A percentile compares a stretch with the other conserved stretches of the same genome.
Conservation (phyloP, 2,329 filamentous ascomycete species). For the Claviceps africana region DNA sequence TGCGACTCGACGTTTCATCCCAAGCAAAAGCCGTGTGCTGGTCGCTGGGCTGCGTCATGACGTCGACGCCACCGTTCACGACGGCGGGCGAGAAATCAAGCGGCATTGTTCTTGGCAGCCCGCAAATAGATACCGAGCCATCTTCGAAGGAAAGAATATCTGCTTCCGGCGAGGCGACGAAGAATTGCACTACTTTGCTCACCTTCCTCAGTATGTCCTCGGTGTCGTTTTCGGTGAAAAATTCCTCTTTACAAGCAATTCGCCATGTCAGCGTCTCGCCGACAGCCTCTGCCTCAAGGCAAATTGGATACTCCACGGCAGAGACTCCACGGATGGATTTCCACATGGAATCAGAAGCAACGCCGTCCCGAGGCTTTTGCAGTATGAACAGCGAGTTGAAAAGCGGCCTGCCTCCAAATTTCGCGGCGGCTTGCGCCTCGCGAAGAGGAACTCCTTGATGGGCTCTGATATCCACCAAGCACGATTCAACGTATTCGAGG, state of each 20-base stretch:
- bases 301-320: slow-evolving; percentile 67
- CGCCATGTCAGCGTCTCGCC: slow-evolving; percentile 50
- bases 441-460: slow-evolving; percentile 68
- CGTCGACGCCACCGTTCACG: neutral
- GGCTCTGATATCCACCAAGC: slow-evolving; percentile 49
- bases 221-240: slow-evolving; percentile 32
- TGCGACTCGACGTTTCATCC: slow-evolving; percentile 19
- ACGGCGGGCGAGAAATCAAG: neutral
- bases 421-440: slow-evolving; percentile 39
- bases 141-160: slow-evolving; percentile 41
- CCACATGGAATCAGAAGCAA: slow-evolving; percentile 29
- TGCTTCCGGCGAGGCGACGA: slow-evolving; percentile 35
- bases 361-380: slow-evolving; percentile 23
- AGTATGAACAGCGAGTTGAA: slow-evolving; percentile 46
- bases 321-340: slow-evolving; percentile 49
- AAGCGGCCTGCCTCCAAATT: slow-evolving; percentile 22
- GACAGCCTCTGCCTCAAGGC: slow-evolving; percentile 61
- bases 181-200: slow-evolving; percentile 41
- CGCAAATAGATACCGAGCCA: slow-evolving; percentile 48
- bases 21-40: slow-evolving; percentile 12
- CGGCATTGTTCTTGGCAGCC: slow-evolving; percentile 27
- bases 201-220: slow-evolving; percentile 41
- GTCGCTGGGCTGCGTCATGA: neutral
- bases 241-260: slow-evolving; percentile 49
- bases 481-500: slow-evolving; percentile 59